phyloP scores from a whole-genome alignment of 805 yeast genomes.

The Wickerhamomyces ciferrii region DNA sequence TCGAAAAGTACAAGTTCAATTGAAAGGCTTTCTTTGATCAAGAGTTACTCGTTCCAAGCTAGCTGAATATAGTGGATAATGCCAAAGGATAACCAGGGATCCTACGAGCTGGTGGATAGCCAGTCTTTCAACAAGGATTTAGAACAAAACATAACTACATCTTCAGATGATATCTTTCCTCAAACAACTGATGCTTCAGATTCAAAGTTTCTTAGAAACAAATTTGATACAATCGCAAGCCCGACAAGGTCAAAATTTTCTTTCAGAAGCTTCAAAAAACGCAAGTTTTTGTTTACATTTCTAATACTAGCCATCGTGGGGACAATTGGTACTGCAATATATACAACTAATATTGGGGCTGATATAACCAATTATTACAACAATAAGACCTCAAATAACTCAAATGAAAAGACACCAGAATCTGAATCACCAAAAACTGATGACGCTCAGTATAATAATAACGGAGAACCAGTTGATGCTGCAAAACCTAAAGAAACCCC shows the following conservation, averaged over 20 bases:
- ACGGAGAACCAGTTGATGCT: neutral
- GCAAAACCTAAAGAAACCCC: constrained; percentile 1
- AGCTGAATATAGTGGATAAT: too few species aligned
- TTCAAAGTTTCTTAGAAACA: constrained; percentile 6
- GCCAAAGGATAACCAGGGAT: neutral
- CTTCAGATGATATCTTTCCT: neutral
- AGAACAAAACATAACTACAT: neutral
- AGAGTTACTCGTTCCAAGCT: neutral
- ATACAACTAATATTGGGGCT: constrained; percentile 9
- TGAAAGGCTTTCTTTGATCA: neutral
- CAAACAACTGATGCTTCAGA: constrained; percentile 2
- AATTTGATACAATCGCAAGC: constrained; percentile 9
- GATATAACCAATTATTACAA: constrained; percentile 18
- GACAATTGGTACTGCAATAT: constrained; percentile 12
- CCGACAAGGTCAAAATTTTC: neutral
- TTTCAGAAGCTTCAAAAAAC: constrained; percentile 3
- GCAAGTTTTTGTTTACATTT: constrained; percentile 9
- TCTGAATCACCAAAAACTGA: constrained; percentile 1
- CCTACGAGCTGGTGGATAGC: neutral
- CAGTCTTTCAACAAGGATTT: neutral
- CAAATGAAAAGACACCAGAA: neutral
- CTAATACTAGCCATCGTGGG: constrained; percentile 7
- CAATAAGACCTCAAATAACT: constrained; percentile 5
- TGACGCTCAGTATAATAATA: constrained; percentile 3
- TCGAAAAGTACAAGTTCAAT: too few species aligned